Base-by-base conservation (phyloP, 2,329 filamentous ascomycete species). In the Penicillium palitans region DNA sequence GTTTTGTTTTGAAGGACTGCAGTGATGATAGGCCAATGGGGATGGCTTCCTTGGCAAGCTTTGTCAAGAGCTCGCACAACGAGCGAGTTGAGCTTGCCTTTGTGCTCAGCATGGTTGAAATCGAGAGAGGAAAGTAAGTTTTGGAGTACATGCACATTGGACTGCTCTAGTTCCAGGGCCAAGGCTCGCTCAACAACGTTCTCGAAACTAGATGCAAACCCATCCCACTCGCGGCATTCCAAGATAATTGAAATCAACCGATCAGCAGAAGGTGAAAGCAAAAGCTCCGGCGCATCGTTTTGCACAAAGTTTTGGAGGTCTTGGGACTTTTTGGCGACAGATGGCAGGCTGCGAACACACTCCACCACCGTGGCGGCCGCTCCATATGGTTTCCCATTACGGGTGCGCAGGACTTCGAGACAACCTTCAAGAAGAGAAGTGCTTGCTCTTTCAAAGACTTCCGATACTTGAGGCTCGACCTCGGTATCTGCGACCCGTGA, bases 331-430 rank as follows among this genome's bases (percentile, higher is more conserved):
- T 78, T 62, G 2, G 83, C 65, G 3, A 80, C 62, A 24, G 71
- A 61, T 1, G 77, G 77, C 49, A 79, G 75, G 12, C 74, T 75
- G 27, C 76, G 74, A 27, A 86, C 66, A 19, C 84, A 76, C 58
- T 81, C 77, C 58, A 85, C 80, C n/a, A 88, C 68, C 5, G 83
- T 78, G 9, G 79, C 82, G 21, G 85, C 84, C 48, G 85, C 85
- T n/a, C 84, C 84, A 68, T 87, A 89, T 2, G 86, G 86, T 67
- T 88, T 88, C 13, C 87, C 87, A 64, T 87, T 84, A 35, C 85
- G 76, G 31, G 75, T 76, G 40, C 76, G 77, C 10, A 87, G 67
- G 0, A 83, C 71, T 35, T 79, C 69, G 12, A 86, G 68, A 50
- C 83, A 81, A 55, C 78, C 76, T 9, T 76, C 67, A n/a, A 84